Evolutionary conservation across 257 asterid species (phyloP).

Genomic region (Echites panduratus): DNA sequence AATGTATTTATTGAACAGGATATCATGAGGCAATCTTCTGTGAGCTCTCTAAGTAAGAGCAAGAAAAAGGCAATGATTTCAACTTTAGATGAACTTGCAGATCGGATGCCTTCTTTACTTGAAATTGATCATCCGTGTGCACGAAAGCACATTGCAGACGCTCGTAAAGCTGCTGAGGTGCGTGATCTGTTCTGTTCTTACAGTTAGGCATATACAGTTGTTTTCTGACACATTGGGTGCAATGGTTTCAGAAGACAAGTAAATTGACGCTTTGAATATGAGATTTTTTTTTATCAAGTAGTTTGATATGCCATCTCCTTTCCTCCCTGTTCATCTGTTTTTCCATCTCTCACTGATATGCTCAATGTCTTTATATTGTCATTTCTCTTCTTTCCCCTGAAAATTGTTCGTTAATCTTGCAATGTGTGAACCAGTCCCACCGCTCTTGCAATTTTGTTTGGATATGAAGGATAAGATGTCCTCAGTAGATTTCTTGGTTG

Average conservation of each 20-base stretch:
- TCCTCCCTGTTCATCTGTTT: not conserved
- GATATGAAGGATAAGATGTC: not conserved
- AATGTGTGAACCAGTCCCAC: not conserved
- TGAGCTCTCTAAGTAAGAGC: constrained; percentile 55
- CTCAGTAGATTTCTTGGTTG: not conserved
- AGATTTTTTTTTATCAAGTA: not conserved
- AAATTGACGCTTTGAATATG: not conserved
- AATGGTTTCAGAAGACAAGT: not conserved
- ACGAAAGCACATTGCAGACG: constrained; percentile 73
- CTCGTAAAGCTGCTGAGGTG: constrained; percentile 81
- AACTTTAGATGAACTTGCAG: constrained; percentile 75
- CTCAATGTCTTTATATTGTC: not conserved
- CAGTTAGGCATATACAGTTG: not conserved
- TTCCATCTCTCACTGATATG: not conserved
- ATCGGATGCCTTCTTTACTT: constrained; percentile 90
- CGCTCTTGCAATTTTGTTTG: not conserved
- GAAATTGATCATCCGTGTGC: constrained; percentile 97
- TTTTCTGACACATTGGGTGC: not conserved
- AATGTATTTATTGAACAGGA: constrained; percentile 46
- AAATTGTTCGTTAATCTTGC: not conserved
- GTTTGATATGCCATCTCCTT: not conserved
- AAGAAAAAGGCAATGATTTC: constrained; percentile 72
- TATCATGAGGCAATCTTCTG: constrained; percentile 71
- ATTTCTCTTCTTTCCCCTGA: not conserved
- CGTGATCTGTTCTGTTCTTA: constrained; percentile 13